Base-by-base conservation (phyloP, 2,329 filamentous ascomycete species). In the Chalaropsis thielavioides region DNA sequence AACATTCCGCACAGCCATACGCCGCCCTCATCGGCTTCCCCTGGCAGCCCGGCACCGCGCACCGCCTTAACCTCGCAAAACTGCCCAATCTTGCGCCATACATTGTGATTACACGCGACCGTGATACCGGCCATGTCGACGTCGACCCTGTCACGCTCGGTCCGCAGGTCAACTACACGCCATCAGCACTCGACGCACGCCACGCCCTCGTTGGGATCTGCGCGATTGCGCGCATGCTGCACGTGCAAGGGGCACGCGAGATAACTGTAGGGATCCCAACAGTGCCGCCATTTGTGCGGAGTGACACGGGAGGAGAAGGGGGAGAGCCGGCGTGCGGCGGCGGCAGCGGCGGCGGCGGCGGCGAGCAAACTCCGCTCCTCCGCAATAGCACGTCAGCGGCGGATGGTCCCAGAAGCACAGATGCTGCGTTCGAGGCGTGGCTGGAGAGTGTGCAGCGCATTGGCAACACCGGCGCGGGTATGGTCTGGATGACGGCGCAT, bases 211-310 rank as follows among this genome's bases (percentile, higher is more conserved):
- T 90, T 72, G 90, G 89, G 8, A 70, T 90, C 6, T 73, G 92
- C 61, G 88, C 84, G 1, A 76, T 87, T 1, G 85, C 87, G 41
- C 90, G 91, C 72, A 85, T 96, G 49, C 83, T 86, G 68, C 92
- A 91, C 72, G 81, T 90, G 58, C 80, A 83, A 49, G 90, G 91
- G 27, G 92, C 92, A 0, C 79, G 77, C n/a, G 90, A 95, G 74
- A 92, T 96, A 71, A 83, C 86, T 71, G 78, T 85, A 0, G 77
- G 79, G 2, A 78, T 89, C 22, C 80, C 83, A 0, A 84, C 83
- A 10, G 73, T 90, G 43, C 77, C 80, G 40, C 80, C 85, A 0
- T 96, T 91, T 72, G 69, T 79, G 63, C 74, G 78, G 60, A 68
- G 69, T 7, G 66, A 1, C 64, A 60, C 63, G 61, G 35, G 61